These are phyloP conservation scores for Saccharomyces eubayanus DNA, from an alignment of 805 yeast species.

Conservation along the genomic window DNA sequence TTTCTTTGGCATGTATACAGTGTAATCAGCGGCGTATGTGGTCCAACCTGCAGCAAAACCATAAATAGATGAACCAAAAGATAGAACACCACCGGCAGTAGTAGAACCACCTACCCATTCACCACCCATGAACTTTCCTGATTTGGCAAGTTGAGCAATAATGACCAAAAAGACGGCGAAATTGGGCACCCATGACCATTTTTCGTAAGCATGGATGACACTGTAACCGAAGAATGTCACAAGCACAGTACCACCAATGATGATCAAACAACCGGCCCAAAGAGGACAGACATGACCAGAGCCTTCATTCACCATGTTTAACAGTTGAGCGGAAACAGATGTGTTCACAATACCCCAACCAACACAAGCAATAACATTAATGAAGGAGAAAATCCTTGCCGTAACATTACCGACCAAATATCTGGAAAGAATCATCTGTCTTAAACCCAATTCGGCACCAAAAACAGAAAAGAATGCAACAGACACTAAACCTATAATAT, in stretches of 20 bases:
- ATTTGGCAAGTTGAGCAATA: slow-evolving; percentile 64
- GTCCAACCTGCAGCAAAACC: slow-evolving; percentile 96
- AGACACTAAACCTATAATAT: slow-evolving; percentile 59
- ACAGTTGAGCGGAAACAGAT: slow-evolving; percentile 78
- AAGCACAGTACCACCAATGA: slow-evolving; percentile 58
- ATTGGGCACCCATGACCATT: slow-evolving; percentile 84
- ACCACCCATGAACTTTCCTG: slow-evolving; percentile 55
- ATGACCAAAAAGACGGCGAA: slow-evolving; percentile 62
- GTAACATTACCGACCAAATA: slow-evolving; percentile 68
- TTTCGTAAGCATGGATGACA: slow-evolving; percentile 72
- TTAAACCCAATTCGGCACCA: slow-evolving; percentile 78
- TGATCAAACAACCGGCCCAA: slow-evolving; percentile 80
- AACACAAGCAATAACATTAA: slow-evolving; percentile 77
- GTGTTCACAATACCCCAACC: slow-evolving; percentile 95
- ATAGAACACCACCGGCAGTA: slow-evolving; percentile 68
- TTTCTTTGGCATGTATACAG: slow-evolving; percentile 70
- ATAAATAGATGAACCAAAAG: slow-evolving; percentile 74
- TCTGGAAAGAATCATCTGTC: slow-evolving; percentile 78
- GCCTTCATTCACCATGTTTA: slow-evolving; percentile 61
- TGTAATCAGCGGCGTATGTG: slow-evolving; percentile 88
- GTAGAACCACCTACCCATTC: slow-evolving; percentile 44
- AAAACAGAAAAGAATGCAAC: slow-evolving; percentile 77
- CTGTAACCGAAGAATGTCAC: slow-evolving; percentile 80
- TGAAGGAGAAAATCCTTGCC: slow-evolving; percentile 65
- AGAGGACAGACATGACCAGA: slow-evolving; percentile 52